A percentile compares a stretch with the other conserved stretches of the same genome.
Conservation (phyloP, 805 yeast species). For the Teunomyces aglyptinius region DNA sequence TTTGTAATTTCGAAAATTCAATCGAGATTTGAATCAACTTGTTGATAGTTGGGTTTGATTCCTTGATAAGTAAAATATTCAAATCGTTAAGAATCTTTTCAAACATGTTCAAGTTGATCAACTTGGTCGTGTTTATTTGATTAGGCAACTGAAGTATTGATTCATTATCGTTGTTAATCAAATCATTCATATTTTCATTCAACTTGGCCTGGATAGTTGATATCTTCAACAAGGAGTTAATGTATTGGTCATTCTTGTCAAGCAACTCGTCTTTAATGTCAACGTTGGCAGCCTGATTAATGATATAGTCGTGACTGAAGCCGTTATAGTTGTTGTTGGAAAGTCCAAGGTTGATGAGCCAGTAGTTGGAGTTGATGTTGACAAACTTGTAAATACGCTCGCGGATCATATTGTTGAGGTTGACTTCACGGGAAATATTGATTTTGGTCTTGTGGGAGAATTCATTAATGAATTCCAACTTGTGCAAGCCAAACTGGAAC, state of each 20-base stretch:
- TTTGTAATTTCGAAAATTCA: constrained; percentile 38
- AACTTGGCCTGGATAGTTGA: constrained; percentile 40
- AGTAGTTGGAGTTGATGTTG: constrained; percentile 42
- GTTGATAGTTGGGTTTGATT: constrained; percentile 17
- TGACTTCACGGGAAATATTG: constrained; percentile 23
- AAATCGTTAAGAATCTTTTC: constrained; percentile 38
- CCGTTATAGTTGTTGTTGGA: constrained; percentile 26
- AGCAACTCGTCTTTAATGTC: constrained; percentile 16
- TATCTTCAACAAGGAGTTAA: constrained; percentile 23
- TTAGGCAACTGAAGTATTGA: constrained; percentile 13
- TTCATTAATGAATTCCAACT: constrained; percentile 39
- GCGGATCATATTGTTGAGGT: constrained; percentile 32
- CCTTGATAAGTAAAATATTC: constrained; percentile 9
- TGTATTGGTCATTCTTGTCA: constrained; percentile 18
- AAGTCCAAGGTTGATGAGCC: constrained; percentile 41
- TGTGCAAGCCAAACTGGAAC: constrained; percentile 43
- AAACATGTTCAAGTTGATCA: constrained; percentile 42
- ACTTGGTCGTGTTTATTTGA: constrained; percentile 25
- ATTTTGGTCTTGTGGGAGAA: constrained; percentile 35
- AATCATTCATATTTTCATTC: constrained; percentile 37
- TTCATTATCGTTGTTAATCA: constrained; percentile 18
- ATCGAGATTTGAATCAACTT: constrained; percentile 31
- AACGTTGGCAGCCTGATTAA: constrained; percentile 30
- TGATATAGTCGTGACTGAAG: constrained; percentile 34
- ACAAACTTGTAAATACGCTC: constrained; percentile 44